phyloP scores from a whole-genome alignment of 140 eudicot species.

The Senecio squalidus region DNA sequence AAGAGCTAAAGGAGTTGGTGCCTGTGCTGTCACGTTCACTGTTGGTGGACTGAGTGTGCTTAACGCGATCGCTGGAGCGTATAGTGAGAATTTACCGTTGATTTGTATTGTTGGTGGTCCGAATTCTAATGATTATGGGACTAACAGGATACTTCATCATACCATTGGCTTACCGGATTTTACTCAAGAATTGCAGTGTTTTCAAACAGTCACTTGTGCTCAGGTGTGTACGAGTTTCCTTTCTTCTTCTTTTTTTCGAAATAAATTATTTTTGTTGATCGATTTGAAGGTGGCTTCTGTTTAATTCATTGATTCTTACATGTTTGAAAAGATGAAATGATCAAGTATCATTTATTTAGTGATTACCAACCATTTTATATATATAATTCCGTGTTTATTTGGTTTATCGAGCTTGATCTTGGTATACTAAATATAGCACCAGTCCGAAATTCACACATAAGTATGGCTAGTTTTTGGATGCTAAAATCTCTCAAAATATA shows the following conservation, averaged over 20 bases:
- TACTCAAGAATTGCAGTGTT: slow-evolving; percentile 69
- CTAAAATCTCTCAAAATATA: too few relatives aligned
- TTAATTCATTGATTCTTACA: too few relatives aligned
- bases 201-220: slow-evolving; percentile 64
- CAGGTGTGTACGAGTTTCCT: slow-evolving; percentile 37
- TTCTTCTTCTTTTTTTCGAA: background rate
- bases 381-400: too few relatives aligned
- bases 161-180: slow-evolving; percentile 82
- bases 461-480: too few relatives aligned
- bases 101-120: slow-evolving; percentile 92
- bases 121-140: slow-evolving; percentile 78
- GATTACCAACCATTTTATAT: too few relatives aligned
- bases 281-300: background rate
- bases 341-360: too few relatives aligned
- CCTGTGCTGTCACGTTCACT: slow-evolving; percentile 85
- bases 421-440: too few relatives aligned
- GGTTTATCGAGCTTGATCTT: too few relatives aligned
- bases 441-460: too few relatives aligned
- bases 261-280: background rate
- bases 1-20: slow-evolving; percentile 78
- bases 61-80: slow-evolving; percentile 89
- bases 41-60: slow-evolving; percentile 85
- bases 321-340: too few relatives aligned
- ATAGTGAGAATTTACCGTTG: slow-evolving; percentile 81
- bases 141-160: slow-evolving; percentile 72